Base-by-base conservation (phyloP, 2,329 filamentous ascomycete genomes). In the Westerdykella sp. region DNA sequence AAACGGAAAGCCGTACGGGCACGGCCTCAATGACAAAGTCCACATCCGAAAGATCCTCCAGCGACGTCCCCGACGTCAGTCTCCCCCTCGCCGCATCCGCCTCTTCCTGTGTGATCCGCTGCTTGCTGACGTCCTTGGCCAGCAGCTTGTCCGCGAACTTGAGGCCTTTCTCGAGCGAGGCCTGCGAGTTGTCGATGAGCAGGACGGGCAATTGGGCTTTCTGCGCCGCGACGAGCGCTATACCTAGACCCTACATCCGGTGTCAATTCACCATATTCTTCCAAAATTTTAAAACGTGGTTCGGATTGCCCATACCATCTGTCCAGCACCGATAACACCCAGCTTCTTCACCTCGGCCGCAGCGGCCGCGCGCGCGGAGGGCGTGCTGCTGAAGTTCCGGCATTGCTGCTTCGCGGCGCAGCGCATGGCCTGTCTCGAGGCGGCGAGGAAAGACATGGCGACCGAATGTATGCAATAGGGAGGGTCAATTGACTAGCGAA, bases 1-100 rank as follows among this genome's bases (percentile, higher is more conserved):
- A n/a, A n/a, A n/a, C n/a, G n/a, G n/a, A n/a, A n/a, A n/a, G n/a
- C 41, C 51, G 23, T 54, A 63, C 71, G 18, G 93, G 93, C 7
- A 98, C 89, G 13, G 93, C 93, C 73, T 98, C 93, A 61, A 98
- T 97, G 44, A 98, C 84, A 67, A 98, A 96, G 72, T 98, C 93
- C 30, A 89, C 85, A n/a, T 82, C 78, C 21, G 80, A 80, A 16
- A 97, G 80, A 45, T 84, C 78, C 37, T 89, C 84, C 55, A 97
- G 78, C 14, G 80, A 80, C 13, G 85, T 88, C 41, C 80, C 83
- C 7, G 86, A 70, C 0, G 70, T 77, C 48, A 98, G 74, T 23
- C 85, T 80, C 10, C 78, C 79, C 22, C 85, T 82, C 22, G 84
- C 80, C 39, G 81, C 76, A 54, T 87, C 80, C 15, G 93, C 87